Base-by-base conservation (phyloP, 306 rosid species). In the Lithocarpus polystachyus region DNA sequence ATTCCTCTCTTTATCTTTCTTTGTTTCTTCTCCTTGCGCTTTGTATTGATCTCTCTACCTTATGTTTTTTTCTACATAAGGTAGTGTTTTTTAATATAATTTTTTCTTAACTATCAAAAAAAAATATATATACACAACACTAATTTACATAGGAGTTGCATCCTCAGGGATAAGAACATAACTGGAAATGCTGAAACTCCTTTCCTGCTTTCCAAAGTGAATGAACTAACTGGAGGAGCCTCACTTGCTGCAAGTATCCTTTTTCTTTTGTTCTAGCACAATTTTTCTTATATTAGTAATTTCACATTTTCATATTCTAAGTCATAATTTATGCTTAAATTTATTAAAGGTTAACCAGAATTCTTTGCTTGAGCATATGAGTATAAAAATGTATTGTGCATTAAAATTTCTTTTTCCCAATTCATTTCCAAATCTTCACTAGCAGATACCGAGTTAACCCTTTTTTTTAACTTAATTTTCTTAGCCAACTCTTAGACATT, bases 201-300 rank as follows among this genome's bases (percentile, higher is more conserved):
- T 61, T 92, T 92, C 91, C 84, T 94, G 81, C 99, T 94, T 77
- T 89, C 86, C 23, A 86, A 88, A 78, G 89, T 94, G 76, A 92
- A 77, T 72, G 95, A 91, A 23, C 89, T 94, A 43, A 92, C 97
- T 2, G 92, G 97, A 62, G 99, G 97, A 69, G 92, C 90, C 72
- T 94, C 99, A 29, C 93, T 94, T 28, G 88, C 93, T 77, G 88
- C 97, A 22, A 94, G 98, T 94, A 92, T 92, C 94, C 92, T 84
- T 77, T 48, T 72, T 81, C n/a, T 15, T 54, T 72, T 18, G 22
- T 74, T 75, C 70, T 35, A 60, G 22, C 31, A 48, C 43, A 31
- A 55, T 53, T 11, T 23, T 56, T 79, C 37, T 69, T 51, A 74
- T 56, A 26, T 20, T 6, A 19, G 23, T 12, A 23, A 45, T 61